Evolutionary conservation across 352 stramenopile species (phyloP), one percentile per base, ranked within the genome.

Genomic region (Globisporangium rhizosaccharum): DNA sequence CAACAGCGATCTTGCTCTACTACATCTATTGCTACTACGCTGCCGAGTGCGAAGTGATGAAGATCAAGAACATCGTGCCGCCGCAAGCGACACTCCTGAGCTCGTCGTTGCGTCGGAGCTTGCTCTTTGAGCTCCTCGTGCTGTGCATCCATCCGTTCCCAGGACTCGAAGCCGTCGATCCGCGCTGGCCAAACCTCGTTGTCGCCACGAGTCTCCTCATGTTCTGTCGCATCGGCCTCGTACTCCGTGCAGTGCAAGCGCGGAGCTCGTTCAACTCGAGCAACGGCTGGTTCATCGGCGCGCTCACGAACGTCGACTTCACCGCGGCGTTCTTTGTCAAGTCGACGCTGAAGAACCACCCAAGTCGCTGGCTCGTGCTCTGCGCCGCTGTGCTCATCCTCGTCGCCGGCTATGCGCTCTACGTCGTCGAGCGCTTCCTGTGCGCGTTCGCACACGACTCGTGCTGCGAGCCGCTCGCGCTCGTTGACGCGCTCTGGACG

Each of bases 241-340:
- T 84, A 10, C 37, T 87, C 15, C 76, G 80, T 25, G 72, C 88
- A 26, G 68, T 87, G 46, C 68, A 85, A 53, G 83, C 81, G 56
- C 77, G 71, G 46, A 79, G 78, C 66, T 77, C 79, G 61, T 88
- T 92, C 67, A 92, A 90, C 56, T 80, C 79, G 55, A 90, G 72
- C 68, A 90, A 90, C 58, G 79, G 80, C 45, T 88, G 80, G 79
- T 92, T 92, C 65, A 90, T 92, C 57, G 67, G 76, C 37, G 64
- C 83, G 49, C 69, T 90, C 47, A 92, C 83, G 23, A 90, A 90
- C 51, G 77, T 92, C 30, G 79, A 92, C 61, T 92, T 88, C 65
- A 82, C 71, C 12, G 36, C 67, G 18, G 67, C 73, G 14, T 92
- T 88, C 65, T 89, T 90, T 55, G 67, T 92, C 57, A 92, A 92